Evolutionary conservation across 2,329 filamentous ascomycete genomes (phyloP).

Genomic region (Aspergillus novofumigatus): DNA sequence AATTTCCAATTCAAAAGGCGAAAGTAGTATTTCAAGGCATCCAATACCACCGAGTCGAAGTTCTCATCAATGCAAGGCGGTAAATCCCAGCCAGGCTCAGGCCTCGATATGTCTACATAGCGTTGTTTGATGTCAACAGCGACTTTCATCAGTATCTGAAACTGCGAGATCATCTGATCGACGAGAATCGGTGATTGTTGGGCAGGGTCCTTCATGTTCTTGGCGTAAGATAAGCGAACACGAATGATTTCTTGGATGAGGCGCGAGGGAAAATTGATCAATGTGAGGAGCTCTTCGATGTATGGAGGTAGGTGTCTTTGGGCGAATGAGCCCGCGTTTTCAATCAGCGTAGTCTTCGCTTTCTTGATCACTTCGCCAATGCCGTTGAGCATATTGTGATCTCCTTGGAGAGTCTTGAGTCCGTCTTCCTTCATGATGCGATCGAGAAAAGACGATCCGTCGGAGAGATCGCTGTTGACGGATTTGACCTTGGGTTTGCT

Average conservation of each 20-base stretch:
- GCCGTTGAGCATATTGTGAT: constrained; percentile 75
- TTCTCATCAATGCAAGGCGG: constrained; percentile 95
- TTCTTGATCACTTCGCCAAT: constrained; percentile 87
- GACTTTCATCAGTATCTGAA: constrained; percentile 86
- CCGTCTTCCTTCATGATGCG: constrained; percentile 93
- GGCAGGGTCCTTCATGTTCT: constrained; percentile 90
- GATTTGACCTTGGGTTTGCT: constrained; percentile 67
- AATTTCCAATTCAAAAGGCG: constrained; percentile 98
- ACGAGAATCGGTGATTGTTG: constrained; percentile 91
- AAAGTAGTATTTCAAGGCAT: constrained; percentile 96
- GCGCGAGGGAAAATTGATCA: constrained; percentile 95
- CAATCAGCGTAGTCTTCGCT: constrained; percentile 85
- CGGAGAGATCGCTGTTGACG: constrained; percentile 67
- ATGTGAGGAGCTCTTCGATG: constrained; percentile 88
- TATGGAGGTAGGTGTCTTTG: constrained; percentile 91
- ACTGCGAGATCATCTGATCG: constrained; percentile 96
- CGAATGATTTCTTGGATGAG: constrained; percentile 96
- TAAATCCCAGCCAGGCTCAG: constrained; percentile 89
- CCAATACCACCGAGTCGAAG: constrained; percentile 86
- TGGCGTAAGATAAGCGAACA: constrained; percentile 84
- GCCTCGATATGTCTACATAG: constrained; percentile 76
- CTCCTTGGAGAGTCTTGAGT: constrained; percentile 80
- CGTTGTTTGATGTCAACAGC: constrained; percentile 90
- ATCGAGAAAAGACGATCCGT: constrained; percentile 92
- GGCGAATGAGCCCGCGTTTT: constrained; percentile 77